Conservation (phyloP, 441 rosid genomes). For the Eutrema salsugineum region DNA sequence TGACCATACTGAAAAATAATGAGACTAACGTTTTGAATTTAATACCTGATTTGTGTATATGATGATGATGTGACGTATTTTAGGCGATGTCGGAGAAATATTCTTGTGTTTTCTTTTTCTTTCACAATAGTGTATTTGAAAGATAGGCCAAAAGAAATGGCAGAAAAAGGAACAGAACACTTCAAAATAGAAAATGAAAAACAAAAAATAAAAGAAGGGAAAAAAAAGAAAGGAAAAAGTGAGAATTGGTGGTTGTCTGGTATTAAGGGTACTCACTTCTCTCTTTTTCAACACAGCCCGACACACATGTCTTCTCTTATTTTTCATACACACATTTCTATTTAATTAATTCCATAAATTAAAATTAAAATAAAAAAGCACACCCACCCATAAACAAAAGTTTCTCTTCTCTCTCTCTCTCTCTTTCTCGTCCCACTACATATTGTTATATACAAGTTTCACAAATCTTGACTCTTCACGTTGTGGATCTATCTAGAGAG, state of each 20-base stretch:
- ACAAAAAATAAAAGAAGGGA: background rate
- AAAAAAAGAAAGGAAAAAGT: slow-evolving; percentile 31
- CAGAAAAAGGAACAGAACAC: slow-evolving; percentile 16
- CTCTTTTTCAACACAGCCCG: slow-evolving; percentile 39
- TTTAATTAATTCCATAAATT: background rate
- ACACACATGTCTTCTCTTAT: slow-evolving; percentile 37
- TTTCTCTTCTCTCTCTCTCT: background rate
- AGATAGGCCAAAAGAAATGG: background rate
- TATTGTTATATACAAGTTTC: slow-evolving; percentile 28
- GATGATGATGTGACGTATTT: slow-evolving; percentile 24
- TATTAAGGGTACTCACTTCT: slow-evolving; percentile 52
- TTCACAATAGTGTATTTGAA: slow-evolving; percentile 2
- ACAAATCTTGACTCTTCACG: slow-evolving; percentile 33
- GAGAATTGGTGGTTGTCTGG: slow-evolving; percentile 68
- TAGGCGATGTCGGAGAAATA: background rate
- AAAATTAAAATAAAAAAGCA: background rate
- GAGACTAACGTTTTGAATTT: slow-evolving; percentile 1
- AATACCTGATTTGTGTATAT: slow-evolving; percentile 8
- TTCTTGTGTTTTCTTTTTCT: background rate
- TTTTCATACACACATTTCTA: slow-evolving; percentile 29
- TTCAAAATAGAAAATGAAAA: background rate
- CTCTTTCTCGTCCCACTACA: slow-evolving; percentile 25
- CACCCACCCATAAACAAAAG: slow-evolving; percentile 33
- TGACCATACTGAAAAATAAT: slow-evolving; percentile 6
- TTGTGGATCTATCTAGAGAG: slow-evolving; percentile 22